phyloP scores from a whole-genome alignment of 495 filamentous ascomycete species.

The Penicillium diatomitis region DNA sequence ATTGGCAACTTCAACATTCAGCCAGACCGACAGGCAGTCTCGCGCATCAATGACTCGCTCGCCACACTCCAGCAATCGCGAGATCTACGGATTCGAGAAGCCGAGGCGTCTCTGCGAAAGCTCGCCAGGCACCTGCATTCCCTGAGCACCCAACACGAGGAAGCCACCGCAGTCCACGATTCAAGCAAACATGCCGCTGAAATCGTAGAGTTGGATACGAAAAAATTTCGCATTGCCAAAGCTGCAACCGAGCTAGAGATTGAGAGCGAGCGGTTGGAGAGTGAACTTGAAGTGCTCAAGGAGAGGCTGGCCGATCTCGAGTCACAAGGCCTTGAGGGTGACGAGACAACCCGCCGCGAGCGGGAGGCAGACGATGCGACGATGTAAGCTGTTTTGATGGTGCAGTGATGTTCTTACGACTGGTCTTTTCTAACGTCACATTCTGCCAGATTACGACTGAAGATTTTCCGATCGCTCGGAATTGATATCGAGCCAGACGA shows the following conservation, averaged over 20 bases:
- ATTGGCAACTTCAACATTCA: constrained; percentile 90
- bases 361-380: constrained; percentile 54
- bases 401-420: background rate
- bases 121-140: constrained; percentile 65
- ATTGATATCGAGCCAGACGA: constrained; percentile 81
- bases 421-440: constrained; percentile 4
- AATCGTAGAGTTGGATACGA: constrained; percentile 77
- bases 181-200: constrained; percentile 66
- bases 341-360: constrained; percentile 44
- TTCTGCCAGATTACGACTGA: constrained; percentile 60
- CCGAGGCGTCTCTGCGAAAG: constrained; percentile 59
- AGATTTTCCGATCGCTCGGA: constrained; percentile 82
- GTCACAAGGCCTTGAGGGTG: constrained; percentile 62
- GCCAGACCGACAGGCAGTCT: constrained; percentile 74
- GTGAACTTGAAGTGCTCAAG: constrained; percentile 68
- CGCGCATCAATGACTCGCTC: constrained; percentile 80
- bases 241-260: constrained; percentile 80
- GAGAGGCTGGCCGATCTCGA: constrained; percentile 73
- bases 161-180: constrained; percentile 61
- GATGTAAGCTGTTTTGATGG: constrained; percentile 26
- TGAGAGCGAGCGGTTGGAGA: constrained; percentile 78
- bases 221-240: constrained; percentile 93
- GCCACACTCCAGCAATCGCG: constrained; percentile 70
- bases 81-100: constrained; percentile 61
- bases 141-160: constrained; percentile 57